These are phyloP conservation scores for Globisporangium paddicum DNA, from an alignment of 352 stramenopile genomes.

Conservation along the genomic window DNA sequence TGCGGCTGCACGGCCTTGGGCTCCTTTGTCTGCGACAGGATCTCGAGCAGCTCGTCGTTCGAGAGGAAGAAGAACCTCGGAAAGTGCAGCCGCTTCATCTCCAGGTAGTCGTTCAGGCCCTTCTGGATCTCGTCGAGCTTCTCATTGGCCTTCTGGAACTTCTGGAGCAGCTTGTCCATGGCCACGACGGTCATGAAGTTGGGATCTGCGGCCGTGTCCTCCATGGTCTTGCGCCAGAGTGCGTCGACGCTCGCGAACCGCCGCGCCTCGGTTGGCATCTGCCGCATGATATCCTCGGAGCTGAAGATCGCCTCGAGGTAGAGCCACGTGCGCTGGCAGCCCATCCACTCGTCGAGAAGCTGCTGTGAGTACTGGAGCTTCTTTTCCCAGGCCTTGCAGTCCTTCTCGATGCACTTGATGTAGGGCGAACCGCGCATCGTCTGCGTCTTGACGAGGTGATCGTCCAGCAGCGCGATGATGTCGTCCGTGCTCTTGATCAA, in stretches of 20 bases:
- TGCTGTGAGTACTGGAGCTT: slow-evolving; percentile 88
- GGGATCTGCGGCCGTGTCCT: slow-evolving; percentile 83
- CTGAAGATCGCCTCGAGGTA: slow-evolving; percentile 96
- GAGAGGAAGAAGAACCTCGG: slow-evolving; percentile 95
- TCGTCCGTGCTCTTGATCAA: slow-evolving; percentile 86
- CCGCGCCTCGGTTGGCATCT: slow-evolving; percentile 91
- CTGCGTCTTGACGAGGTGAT: slow-evolving; percentile 94
- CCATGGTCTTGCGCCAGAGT: slow-evolving; percentile 91
- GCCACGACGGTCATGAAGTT: slow-evolving; percentile 88
- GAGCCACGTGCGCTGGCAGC: slow-evolving; percentile 92
- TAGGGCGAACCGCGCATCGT: slow-evolving; percentile 94
- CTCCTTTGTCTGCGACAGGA: slow-evolving; percentile 93
- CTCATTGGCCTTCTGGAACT: slow-evolving; percentile 92
- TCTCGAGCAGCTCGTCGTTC: slow-evolving; percentile 93
- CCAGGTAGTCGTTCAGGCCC: slow-evolving; percentile 91
- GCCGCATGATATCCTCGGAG: slow-evolving; percentile 94
- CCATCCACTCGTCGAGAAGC: slow-evolving; percentile 94
- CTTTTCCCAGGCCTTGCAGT: slow-evolving; percentile 88
- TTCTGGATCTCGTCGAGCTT: slow-evolving; percentile 95
- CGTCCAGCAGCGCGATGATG: slow-evolving; percentile 90
- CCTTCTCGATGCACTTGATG: slow-evolving; percentile 92
- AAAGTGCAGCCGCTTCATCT: slow-evolving; percentile 92
- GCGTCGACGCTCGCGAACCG: slow-evolving; percentile 88
- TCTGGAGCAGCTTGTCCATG: slow-evolving; percentile 88
- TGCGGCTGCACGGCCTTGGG: slow-evolving; percentile 90